Evolutionary conservation across 768 basidiomycete species (phyloP), one percentile per base, ranked within the genome.

Genomic region (Cyathus striatus): DNA sequence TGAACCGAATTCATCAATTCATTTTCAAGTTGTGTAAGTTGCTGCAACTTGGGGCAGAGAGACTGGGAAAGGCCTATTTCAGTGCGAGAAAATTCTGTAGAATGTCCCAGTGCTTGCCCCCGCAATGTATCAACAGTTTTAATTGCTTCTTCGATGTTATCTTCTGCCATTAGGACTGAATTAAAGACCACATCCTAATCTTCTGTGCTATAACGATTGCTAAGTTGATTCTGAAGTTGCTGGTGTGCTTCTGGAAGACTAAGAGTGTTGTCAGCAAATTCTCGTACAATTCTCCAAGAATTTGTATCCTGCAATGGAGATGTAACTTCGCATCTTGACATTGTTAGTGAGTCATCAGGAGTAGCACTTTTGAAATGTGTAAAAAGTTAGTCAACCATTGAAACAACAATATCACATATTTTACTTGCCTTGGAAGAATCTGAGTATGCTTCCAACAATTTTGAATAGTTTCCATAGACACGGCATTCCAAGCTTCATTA

Each of bases 381-480:
- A 9, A 9, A 9, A n/a, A 23, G 25, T 27, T 23, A 16, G 9
- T 14, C 9, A 46, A 21, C 40, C 13, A 13, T 24, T 5, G 26
- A n/a, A 17, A n/a, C n/a, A n/a, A n/a, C n/a, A n/a, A n/a, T n/a
- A n/a, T n/a, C n/a, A n/a, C n/a, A n/a, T n/a, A n/a, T n/a, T n/a
- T n/a, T n/a, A n/a, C n/a, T n/a, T n/a, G n/a, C n/a, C n/a, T n/a
- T n/a, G n/a, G n/a, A n/a, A 35, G 42, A 40, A 47, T 48, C 42
- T 45, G 40, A 9, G 62, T 58, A 34, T 68, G 59, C 13, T 45
- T 40, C 65, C 64, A 67, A 44, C 68, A 69, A 45, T 66, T 51
- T 23, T 40, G n/a, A 37, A 70, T 66, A 13, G 65, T 67, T 14
- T 41, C 38, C 0, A 48, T 13, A 24, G 45, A 32, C n/a, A 69